These are phyloP conservation scores for Neopestalotiopsis clavispora DNA, from an alignment of 2,329 filamentous ascomycete species.

Conservation along the genomic window DNA sequence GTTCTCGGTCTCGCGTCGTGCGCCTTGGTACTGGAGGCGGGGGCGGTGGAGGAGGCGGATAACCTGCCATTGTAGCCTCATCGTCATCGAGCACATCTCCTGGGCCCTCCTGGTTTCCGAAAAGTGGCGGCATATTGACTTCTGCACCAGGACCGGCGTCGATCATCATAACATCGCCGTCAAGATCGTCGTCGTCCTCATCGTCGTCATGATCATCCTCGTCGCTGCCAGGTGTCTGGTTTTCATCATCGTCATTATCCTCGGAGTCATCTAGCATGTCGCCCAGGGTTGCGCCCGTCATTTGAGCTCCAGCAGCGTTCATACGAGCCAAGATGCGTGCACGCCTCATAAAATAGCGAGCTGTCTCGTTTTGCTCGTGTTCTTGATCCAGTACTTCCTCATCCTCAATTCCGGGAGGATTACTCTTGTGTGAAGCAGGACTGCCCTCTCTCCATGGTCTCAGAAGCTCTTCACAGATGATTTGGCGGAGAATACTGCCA, in stretches of 20 bases:
- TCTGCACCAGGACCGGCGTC: constrained; percentile 54
- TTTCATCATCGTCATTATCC: constrained; percentile 42
- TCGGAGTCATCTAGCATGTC: constrained; percentile 49
- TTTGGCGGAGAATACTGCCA: constrained; percentile 75
- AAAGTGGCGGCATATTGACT: constrained; percentile 49
- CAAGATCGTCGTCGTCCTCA: constrained; percentile 71
- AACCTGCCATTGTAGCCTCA: constrained; percentile 79
- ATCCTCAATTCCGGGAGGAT: constrained; percentile 80
- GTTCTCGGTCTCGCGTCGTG: constrained; percentile 58
- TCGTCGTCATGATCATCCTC: constrained; percentile 64
- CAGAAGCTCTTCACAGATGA: constrained; percentile 90
- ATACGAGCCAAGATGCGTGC: constrained; percentile 36
- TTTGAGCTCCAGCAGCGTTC: constrained; percentile 19
- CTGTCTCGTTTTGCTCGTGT: constrained; percentile 34
- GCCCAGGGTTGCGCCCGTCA: constrained; percentile 24
- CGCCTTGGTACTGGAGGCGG: constrained; percentile 57
- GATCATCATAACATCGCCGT: constrained; percentile 58
- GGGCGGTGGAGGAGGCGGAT: constrained; percentile 70
- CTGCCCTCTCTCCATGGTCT: constrained; percentile 88
- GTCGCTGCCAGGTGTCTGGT: constrained; percentile 38
- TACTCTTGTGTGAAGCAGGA: constrained; percentile 76
- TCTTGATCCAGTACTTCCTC: constrained; percentile 68
- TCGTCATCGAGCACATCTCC: constrained; percentile 76
- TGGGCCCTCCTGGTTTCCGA: constrained; percentile 45
- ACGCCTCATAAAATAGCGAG: constrained; percentile 41